Conservation (phyloP, 257 asterid genomes). For the Ophiorrhiza pumila region DNA sequence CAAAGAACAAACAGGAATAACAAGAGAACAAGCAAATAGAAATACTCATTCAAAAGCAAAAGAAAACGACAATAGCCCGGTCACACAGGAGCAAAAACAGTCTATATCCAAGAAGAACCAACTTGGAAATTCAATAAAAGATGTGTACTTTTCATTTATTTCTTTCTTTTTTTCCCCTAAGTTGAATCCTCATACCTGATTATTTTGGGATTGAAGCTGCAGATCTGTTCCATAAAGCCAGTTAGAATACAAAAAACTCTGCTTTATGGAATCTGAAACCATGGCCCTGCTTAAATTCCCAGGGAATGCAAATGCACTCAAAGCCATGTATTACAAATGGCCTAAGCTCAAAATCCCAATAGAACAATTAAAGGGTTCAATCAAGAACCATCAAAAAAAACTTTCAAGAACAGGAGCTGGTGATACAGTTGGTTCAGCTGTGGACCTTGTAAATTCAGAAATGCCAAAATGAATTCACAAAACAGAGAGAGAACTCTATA, state of each 20-base stretch:
- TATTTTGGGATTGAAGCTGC: conserved; percentile 35
- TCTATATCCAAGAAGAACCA: not conserved
- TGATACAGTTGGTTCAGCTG: not conserved
- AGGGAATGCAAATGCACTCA: conserved; percentile 53
- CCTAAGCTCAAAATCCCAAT: conserved; percentile 14
- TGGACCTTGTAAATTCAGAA: conserved; percentile 2
- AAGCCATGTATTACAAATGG: conserved; percentile 38
- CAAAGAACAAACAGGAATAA: not conserved
- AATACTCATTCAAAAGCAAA: not conserved
- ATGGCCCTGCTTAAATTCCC: conserved; percentile 46
- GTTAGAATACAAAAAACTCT: conserved; percentile 29
- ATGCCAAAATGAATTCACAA: not conserved
- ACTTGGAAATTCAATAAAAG: not conserved
- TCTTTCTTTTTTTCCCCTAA: not conserved
- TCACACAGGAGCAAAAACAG: not conserved
- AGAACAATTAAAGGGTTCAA: conserved; percentile 6
- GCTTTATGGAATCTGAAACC: conserved; percentile 39
- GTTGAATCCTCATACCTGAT: conserved; percentile 43
- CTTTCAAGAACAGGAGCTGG: conserved; percentile 8
- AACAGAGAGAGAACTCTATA: not conserved
- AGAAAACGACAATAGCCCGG: not conserved
- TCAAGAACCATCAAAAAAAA: not conserved
- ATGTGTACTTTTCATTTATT: not conserved
- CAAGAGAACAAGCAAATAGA: not conserved
- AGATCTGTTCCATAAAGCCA: conserved; percentile 57